A percentile compares a stretch with the other conserved stretches of the same genome.
phyloP scores from a whole-genome alignment of 202 grass and related monocot genomes.

The Carex arenaria region DNA sequence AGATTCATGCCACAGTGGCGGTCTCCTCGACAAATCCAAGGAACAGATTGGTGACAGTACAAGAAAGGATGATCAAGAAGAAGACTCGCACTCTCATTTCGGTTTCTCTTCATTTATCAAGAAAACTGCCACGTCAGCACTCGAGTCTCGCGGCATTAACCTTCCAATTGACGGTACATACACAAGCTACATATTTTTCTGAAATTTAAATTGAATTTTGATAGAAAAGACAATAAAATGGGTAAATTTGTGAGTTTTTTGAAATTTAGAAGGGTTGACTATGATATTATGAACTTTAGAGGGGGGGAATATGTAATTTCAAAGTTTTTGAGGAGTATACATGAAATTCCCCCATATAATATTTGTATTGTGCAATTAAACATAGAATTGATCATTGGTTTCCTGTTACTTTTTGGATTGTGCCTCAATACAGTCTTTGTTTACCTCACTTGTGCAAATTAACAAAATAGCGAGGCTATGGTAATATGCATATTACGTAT shows the following conservation, averaged over 20 bases:
- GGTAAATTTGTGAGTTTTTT: no score
- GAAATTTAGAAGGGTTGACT: no score
- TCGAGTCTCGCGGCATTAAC: conserved; percentile 47
- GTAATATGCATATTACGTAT: no score
- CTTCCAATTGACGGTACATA: conserved; percentile 26
- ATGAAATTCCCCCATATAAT: no score
- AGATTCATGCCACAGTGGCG: conserved; percentile 85
- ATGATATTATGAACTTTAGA: no score
- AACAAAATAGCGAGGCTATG: neutral
- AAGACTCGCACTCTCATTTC: conserved; percentile 28
- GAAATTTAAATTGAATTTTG: no score
- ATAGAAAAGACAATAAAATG: no score
- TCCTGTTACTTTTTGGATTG: neutral
- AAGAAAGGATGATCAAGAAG: conserved; percentile 27
- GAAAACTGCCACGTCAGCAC: conserved; percentile 14
- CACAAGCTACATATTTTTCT: no score
- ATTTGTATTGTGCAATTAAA: neutral
- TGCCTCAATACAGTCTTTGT: neutral
- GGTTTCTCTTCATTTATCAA: conserved; percentile 36
- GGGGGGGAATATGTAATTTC: no score
- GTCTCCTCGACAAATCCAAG: conserved; percentile 77
- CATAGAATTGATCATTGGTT: neutral
- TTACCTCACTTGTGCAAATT: neutral
- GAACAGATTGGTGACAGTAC: conserved; percentile 91
- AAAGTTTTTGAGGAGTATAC: no score